These are phyloP conservation scores for Daedaleopsis nitida DNA, from an alignment of 768 basidiomycete species.

Conservation along the genomic window DNA sequence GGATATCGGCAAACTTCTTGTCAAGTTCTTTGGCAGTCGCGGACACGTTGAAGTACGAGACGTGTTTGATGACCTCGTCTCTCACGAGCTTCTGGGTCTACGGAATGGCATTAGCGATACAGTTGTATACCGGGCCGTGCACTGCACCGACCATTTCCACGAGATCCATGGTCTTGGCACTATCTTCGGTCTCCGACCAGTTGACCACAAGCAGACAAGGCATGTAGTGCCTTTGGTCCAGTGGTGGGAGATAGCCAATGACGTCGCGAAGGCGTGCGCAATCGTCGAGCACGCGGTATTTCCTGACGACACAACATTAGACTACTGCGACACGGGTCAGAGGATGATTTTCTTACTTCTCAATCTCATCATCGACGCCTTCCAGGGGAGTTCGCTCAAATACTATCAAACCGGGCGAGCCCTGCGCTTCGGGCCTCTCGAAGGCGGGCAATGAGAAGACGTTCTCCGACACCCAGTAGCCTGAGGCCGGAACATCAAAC, in stretches of 20 bases:
- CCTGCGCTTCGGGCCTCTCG: slow-evolving; percentile 25
- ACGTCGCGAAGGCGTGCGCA: slow-evolving; percentile 70
- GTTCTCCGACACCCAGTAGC: slow-evolving; percentile 58
- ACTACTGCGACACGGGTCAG: background rate
- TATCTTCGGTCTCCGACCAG: slow-evolving; percentile 52
- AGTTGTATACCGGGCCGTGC: background rate
- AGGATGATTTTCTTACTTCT: slow-evolving; percentile 48
- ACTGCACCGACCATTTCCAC: slow-evolving; percentile 53
- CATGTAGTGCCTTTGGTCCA: slow-evolving; percentile 52
- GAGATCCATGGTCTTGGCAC: slow-evolving; percentile 49
- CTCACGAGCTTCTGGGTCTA: slow-evolving; percentile 54
- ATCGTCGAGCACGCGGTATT: slow-evolving; percentile 73
- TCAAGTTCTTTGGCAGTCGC: slow-evolving; percentile 59
- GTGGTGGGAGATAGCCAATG: slow-evolving; percentile 49
- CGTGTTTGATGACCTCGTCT: slow-evolving; percentile 43
- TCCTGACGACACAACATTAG: slow-evolving; percentile 40
- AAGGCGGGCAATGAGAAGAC: slow-evolving; percentile 63
- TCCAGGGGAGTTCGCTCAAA: slow-evolving; percentile 75
- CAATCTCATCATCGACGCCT: slow-evolving; percentile 63
- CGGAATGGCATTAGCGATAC: background rate
- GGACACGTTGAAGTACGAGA: slow-evolving; percentile 51
- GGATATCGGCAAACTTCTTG: slow-evolving; percentile 46
- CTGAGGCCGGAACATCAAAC: slow-evolving; percentile 68
- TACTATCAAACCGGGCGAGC: slow-evolving; percentile 68
- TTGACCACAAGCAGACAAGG: slow-evolving; percentile 63